phyloP scores from a whole-genome alignment of 768 basidiomycete species.

The Tricholoma terreum region DNA sequence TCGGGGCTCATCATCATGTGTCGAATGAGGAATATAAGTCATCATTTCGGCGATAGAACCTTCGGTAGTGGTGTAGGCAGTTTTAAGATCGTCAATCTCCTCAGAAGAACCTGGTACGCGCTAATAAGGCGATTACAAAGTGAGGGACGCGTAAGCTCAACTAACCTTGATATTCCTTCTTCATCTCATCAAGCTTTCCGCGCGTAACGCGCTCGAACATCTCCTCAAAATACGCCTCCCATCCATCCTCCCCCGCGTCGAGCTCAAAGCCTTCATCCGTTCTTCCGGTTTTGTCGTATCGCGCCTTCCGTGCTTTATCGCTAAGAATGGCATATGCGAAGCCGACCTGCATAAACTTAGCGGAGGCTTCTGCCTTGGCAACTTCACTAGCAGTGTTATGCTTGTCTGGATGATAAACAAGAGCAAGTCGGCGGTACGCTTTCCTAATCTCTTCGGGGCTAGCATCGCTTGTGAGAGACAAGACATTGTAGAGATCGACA shows the following conservation, averaged over 20 bases:
- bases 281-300: slow-evolving; percentile 83
- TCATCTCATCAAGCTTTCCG: slow-evolving; percentile 88
- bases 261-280: slow-evolving; percentile 78
- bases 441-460: slow-evolving; percentile 71
- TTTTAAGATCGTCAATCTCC: slow-evolving; percentile 75
- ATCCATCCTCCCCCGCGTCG: slow-evolving; percentile 76
- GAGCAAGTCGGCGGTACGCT: slow-evolving; percentile 81
- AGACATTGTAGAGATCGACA: slow-evolving; percentile 77
- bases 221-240: slow-evolving; percentile 94
- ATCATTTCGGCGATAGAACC: slow-evolving; percentile 84
- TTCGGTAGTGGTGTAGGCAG: slow-evolving; percentile 64
- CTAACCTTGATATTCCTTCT: slow-evolving; percentile 89
- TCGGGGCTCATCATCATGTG: slow-evolving; percentile 79
- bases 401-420: slow-evolving; percentile 89
- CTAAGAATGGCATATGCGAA: slow-evolving; percentile 90
- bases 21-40: slow-evolving; percentile 82
- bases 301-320: slow-evolving; percentile 68
- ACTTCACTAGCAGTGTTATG: slow-evolving; percentile 58
- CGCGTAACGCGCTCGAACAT: slow-evolving; percentile 86
- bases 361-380: slow-evolving; percentile 64
- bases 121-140: background rate
- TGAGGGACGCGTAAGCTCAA: slow-evolving; percentile 2
- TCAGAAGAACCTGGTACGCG: slow-evolving; percentile 69
- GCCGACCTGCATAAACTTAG: slow-evolving; percentile 88
- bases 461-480: slow-evolving; percentile 53